Evolutionary conservation across 805 yeast genomes (phyloP), one percentile per base, ranked within the genome.

Genomic region (Saccharomycopsis vini): DNA sequence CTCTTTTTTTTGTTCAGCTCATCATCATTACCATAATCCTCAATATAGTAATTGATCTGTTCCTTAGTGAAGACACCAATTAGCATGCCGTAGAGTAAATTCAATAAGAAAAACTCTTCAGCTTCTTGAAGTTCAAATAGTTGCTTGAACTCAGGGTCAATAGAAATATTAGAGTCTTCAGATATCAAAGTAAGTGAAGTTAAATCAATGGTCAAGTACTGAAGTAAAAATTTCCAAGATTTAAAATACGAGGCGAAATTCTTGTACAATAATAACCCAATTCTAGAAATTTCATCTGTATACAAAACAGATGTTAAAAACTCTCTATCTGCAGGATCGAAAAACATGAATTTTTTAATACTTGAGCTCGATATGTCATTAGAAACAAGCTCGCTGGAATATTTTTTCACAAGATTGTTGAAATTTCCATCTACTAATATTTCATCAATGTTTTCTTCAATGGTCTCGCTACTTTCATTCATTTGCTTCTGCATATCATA

Each of bases 11-110:
- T 24, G 4, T 20, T 20, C n/a, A n/a, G n/a, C n/a, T n/a, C n/a
- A 16, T 36, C 35, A 18, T 32, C 16, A 13, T 35, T 35, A 18
- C 30, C 23, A 19, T 39, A 22, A 22, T 41, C 43, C 5, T 35
- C 43, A 33, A 34, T 37, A 33, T 36, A 37, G 43, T 34, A 51
- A 40, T 18, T 50, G 1, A 52, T 46, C 15, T 52, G 41, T 36
- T 54, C 57, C 22, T 50, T 42, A 16, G 53, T 42, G 9, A 46
- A n/a, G 20, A 35, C 39, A 36, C 36, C 44, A 29, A 33, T 44
- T 3, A 55, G 44, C 1, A 70, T 53, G 2, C 78, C 78, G 23
- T 58, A 49, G 1, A 73, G 46, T 24, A 71, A 58, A 19, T 61
- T 56, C 30, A 73, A 50, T 22, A 72, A 40, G 4, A 49, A 39